phyloP scores from a whole-genome alignment of 2,329 filamentous ascomycete genomes.

The Penicillium sp. region DNA sequence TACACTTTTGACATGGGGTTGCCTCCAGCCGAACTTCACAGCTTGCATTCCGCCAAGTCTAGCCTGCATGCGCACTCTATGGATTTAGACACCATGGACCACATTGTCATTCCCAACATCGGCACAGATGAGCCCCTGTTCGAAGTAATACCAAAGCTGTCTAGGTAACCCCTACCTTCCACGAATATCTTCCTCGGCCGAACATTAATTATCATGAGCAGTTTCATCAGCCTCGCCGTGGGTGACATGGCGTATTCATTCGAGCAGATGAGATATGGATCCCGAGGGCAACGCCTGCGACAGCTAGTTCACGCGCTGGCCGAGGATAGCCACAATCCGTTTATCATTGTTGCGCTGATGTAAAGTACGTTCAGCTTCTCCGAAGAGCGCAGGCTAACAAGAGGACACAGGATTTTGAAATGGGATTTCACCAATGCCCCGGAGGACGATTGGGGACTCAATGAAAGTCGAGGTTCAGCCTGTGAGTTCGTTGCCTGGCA shows the following conservation, averaged over 20 bases:
- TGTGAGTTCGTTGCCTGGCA: conserved; percentile 64
- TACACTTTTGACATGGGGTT: neutral
- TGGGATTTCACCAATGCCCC: conserved; percentile 55
- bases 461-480: conserved; percentile 55
- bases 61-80: neutral
- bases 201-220: conserved; percentile 11
- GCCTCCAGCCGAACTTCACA: neutral
- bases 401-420: conserved; percentile 50
- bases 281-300: conserved; percentile 38
- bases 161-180: conserved; percentile 25
- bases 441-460: conserved; percentile 55
- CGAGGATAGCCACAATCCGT: conserved; percentile 44
- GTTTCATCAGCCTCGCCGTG: conserved; percentile 41
- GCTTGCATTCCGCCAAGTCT: neutral
- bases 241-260: conserved; percentile 44
- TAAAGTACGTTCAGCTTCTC: conserved; percentile 30
- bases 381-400: neutral
- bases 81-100: conserved; percentile 14
- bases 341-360: conserved; percentile 51
- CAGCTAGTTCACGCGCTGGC: conserved; percentile 40
- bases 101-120: conserved; percentile 39
- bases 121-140: conserved; percentile 40
- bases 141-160: conserved; percentile 42
- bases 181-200: conserved; percentile 1
- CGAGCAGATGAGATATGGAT: conserved; percentile 43